Evolutionary conservation across 345 rosid species (phyloP), one percentile per base, ranked within the genome.

Genomic region (Orychophragmus violaceus): DNA sequence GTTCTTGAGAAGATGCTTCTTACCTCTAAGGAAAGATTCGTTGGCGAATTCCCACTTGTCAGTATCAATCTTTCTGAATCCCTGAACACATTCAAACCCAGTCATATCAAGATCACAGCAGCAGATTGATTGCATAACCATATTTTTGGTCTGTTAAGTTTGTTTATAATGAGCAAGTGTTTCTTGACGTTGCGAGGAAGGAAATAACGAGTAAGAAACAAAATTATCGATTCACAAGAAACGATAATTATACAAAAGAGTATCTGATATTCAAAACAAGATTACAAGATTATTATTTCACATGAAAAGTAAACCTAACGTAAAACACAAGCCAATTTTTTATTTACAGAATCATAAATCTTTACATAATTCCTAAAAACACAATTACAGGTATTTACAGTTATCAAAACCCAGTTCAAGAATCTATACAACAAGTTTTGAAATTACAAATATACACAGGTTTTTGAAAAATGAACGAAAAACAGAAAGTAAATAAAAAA

Each of bases 31-130:
- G 75, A 94, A 94, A 66, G 77, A 86, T 68, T 88, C 93, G 66
- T 94, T 90, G 0, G 96, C 90, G 59, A 94, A 94, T 73, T 94
- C 97, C 99, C 97, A 94, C 69, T 68, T 91, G 56, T 88, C 96
- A 48, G 94, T 81, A 78, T 85, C 94, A 37, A 83, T 79, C 86
- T 90, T 90, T 67, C 81, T 88, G 62, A 91, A 91, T 17, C 91
- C 96, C 94, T 88, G 82, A 35, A 72, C 71, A 75, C 79, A 79
- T 37, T 36, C 13, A 19, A 55, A 74, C 30, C n/a, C 69, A n/a
- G n/a, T n/a, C n/a, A n/a, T n/a, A n/a, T n/a, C n/a, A n/a, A n/a
- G 10, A 36, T 14, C 44, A 56, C 13, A 57, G 3, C 21, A 51
- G 6, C 5, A 61, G 1, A 61, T 23, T 41, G 21, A 8, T 29